phyloP scores from a whole-genome alignment of 2,329 filamentous ascomycete genomes.

The Fusarium circinatum region DNA sequence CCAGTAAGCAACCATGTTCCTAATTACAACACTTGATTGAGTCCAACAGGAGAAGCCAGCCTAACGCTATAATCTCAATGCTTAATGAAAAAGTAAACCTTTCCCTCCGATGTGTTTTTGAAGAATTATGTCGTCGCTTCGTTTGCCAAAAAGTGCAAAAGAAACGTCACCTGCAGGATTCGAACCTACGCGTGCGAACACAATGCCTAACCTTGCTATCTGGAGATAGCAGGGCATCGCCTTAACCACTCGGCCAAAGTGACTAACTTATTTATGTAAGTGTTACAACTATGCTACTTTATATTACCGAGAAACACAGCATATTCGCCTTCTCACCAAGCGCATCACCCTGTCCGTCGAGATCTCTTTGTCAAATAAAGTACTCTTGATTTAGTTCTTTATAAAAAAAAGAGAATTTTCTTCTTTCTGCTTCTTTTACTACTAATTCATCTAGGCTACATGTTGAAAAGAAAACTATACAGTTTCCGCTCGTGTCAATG shows the following conservation, averaged over 20 bases:
- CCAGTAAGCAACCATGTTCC: not conserved
- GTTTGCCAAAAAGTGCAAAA: not conserved
- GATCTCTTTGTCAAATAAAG: not conserved
- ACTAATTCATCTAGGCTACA: not conserved
- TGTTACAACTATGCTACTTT: fast-evolving
- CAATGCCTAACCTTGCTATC: conserved; percentile 27
- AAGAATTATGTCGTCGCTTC: no score
- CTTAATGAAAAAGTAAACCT: not conserved
- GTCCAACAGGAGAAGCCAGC: not conserved
- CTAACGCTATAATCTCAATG: not conserved
- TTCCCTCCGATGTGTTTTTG: no score
- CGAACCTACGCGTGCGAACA: conserved; percentile 33
- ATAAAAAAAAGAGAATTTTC: fast-evolving
- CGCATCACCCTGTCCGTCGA: not conserved
- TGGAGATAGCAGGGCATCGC: conserved; percentile 33
- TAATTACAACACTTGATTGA: not conserved
- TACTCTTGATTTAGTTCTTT: not conserved
- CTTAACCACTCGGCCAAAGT: conserved; percentile 31
- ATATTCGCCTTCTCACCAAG: no score
- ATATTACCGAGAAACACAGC: fast-evolving
- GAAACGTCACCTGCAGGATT: conserved; percentile 26
- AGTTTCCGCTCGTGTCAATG: not conserved
- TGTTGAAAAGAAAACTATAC: not conserved
- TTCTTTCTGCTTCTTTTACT: not conserved
- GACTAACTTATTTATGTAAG: not conserved